Evolutionary conservation across 495 filamentous ascomycete genomes (phyloP).

Genomic region (Echria macrotheca): DNA sequence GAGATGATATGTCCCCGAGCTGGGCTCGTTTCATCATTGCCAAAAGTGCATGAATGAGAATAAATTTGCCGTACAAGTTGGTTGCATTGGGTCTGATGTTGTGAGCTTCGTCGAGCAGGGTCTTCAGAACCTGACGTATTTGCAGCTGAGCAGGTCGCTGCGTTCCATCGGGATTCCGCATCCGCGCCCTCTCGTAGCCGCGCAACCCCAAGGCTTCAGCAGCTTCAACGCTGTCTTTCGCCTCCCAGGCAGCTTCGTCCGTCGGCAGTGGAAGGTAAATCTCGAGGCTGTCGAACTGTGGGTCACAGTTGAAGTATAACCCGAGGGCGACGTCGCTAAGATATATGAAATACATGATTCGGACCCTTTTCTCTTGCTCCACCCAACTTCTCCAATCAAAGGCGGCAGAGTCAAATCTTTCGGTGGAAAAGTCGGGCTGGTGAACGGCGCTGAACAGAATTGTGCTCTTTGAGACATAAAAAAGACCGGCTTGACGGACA

Average conservation of each 20-base stretch:
- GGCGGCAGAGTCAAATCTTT: conserved; percentile 28
- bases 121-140: conserved; percentile 48
- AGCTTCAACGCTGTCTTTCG: conserved; percentile 47
- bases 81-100: conserved; percentile 52
- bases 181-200: conserved; percentile 39
- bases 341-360: conserved; percentile 56
- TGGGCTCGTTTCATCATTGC: conserved; percentile 44
- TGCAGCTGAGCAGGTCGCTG: conserved; percentile 54
- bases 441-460: conserved; percentile 39
- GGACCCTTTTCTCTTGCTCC: conserved; percentile 60
- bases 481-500: conserved; percentile 44
- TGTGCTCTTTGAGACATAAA: conserved; percentile 37
- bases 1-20: conserved; percentile 26
- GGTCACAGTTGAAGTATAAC: conserved; percentile 59
- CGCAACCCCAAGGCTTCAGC: conserved; percentile 55
- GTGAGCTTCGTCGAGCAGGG: conserved; percentile 46
- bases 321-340: conserved; percentile 52
- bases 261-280: conserved; percentile 56
- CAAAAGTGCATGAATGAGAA: conserved; percentile 60
- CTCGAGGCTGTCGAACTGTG: conserved; percentile 52
- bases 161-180: conserved; percentile 52
- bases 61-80: conserved; percentile 63
- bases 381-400: conserved; percentile 61
- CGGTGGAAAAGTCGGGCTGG: conserved; percentile 34
- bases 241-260: conserved; percentile 65